Percentiles rank a stretch among this genome's conserved stretches.
Evolutionary conservation across 2,329 filamentous ascomycete species (phyloP).

Genomic region (Cercospora nicotianae): DNA sequence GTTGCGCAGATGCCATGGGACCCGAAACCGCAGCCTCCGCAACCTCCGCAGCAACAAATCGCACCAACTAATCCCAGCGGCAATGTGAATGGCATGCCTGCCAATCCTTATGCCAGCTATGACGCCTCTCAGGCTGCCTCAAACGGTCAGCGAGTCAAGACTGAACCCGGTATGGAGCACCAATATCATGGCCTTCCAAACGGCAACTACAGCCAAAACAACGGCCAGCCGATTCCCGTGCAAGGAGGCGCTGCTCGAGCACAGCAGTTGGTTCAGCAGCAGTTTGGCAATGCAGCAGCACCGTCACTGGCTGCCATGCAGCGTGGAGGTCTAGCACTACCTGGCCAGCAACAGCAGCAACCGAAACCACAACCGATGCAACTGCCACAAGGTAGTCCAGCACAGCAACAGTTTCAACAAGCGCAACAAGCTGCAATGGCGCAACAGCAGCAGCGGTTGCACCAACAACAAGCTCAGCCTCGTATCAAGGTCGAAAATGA

Average conservation of each 20-base stretch:
- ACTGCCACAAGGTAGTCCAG: slow-evolving; percentile 41
- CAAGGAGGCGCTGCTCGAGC: slow-evolving; percentile 49
- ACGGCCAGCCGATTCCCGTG: slow-evolving; percentile 25
- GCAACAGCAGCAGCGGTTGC: slow-evolving; percentile 35
- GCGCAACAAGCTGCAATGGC: slow-evolving; percentile 45
- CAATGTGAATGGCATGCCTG: slow-evolving; percentile 26
- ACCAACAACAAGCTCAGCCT: slow-evolving; percentile 40
- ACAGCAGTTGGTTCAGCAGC: slow-evolving; percentile 56
- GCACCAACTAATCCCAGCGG: slow-evolving; percentile 32
- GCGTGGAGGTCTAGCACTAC: slow-evolving; percentile 38
- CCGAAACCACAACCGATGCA: slow-evolving; percentile 39
- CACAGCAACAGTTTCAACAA: slow-evolving; percentile 38
- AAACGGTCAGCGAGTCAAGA: slow-evolving; percentile 54
- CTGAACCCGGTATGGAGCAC: slow-evolving; percentile 48
- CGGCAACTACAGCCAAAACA: slow-evolving; percentile 29
- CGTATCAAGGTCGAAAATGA: slow-evolving; percentile 41
- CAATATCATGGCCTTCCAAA: slow-evolving; percentile 35
- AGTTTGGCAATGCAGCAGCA: slow-evolving; percentile 64
- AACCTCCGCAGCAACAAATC: slow-evolving; percentile 39
- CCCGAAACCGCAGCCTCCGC: slow-evolving; percentile 68
- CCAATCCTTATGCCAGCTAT: slow-evolving; percentile 26
- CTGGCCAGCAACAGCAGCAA: slow-evolving; percentile 34
- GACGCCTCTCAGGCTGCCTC: slow-evolving; percentile 32
- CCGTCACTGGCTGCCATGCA: slow-evolving; percentile 65
- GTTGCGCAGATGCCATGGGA: slow-evolving; percentile 96